Percentiles rank a stretch among this genome's conserved stretches.
Evolutionary conservation across 495 filamentous ascomycete species (phyloP).

Genomic region (Usnea hakonensis): DNA sequence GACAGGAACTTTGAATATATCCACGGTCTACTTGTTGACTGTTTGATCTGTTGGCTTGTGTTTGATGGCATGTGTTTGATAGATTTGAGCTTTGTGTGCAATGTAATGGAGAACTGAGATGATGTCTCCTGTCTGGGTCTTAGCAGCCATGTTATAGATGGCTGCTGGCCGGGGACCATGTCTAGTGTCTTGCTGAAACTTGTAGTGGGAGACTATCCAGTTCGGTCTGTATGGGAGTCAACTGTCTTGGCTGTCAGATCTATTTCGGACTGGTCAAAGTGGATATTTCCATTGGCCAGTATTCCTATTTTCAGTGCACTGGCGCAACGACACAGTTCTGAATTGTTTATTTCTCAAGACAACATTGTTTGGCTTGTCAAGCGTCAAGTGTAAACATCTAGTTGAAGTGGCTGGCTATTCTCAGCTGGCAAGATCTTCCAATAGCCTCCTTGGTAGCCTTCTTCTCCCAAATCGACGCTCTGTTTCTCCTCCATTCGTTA

Average conservation of each 20-base stretch:
- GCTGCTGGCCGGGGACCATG: background rate
- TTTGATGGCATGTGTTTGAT: too few species aligned
- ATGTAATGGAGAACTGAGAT: background rate
- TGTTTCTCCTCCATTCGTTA: background rate
- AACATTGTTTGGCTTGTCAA: conserved; percentile 1
- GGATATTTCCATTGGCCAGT: background rate
- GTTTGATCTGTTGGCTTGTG: background rate
- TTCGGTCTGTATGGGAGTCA: background rate
- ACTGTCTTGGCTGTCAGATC: background rate
- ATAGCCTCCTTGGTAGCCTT: background rate
- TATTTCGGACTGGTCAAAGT: background rate
- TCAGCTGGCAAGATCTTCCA: conserved; percentile 3
- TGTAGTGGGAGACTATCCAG: background rate
- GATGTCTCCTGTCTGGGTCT: background rate
- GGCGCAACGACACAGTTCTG: background rate
- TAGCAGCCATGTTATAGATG: background rate
- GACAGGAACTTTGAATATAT: background rate
- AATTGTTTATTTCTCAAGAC: background rate
- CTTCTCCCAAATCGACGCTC: background rate
- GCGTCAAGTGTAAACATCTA: background rate
- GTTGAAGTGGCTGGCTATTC: conserved; percentile 1
- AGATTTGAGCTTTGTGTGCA: background rate
- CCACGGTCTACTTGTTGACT: background rate
- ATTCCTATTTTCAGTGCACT: background rate
- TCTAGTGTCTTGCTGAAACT: background rate